Base-by-base conservation (phyloP, 345 rosid genomes). In the rapeseed (Brassica napus) region DNA sequence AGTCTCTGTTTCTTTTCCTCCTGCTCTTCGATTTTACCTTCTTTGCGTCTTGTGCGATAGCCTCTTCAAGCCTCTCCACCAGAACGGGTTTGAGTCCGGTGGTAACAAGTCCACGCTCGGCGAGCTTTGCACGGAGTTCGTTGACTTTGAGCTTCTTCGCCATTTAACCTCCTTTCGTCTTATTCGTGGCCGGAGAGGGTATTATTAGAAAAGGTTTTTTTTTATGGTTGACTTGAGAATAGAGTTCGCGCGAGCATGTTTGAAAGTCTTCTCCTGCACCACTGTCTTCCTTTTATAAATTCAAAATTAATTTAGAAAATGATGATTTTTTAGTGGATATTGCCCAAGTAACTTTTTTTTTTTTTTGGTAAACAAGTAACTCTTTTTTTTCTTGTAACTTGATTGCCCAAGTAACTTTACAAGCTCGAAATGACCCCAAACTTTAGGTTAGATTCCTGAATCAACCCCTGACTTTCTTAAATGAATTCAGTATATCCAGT, bases 31-130 rank as follows among this genome's bases (percentile, higher is more conserved):
- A 21, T 49, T 15, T 82, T 24, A 16, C 66, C 6, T 84, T 63
- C 76, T 73, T 74, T 58, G 71, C 72, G 24, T 34, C 91, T 69
- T 87, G 79, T 63, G 81, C 74, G 8, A 87, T 61, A 37, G 88
- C 96, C 66, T 86, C 81, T 68, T 86, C 86, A 14, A 92, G 88
- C 79, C 94, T 89, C 82, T 79, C 86, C 59, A 86, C 98, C 84
- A 92, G 85, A 11, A 79, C 73, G 66, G 88, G 77, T 76, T 88
- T 90, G 77, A 85, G 72, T 71, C 98, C 94, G 66, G 87, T 75
- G 74, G 86, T 83, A 69, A 72, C 71, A 73, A 92, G 94, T 26
- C 94, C 94, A 30, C 96, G 89, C 52, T 86, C 83, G 68, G 87
- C 84, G 71, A 94, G 92, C 72, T 87, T 85, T 60, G 85, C 76